Evolutionary conservation across 1,284 basidiomycete genomes (phyloP).

Genomic region (Sphaerobolus stellatus): DNA sequence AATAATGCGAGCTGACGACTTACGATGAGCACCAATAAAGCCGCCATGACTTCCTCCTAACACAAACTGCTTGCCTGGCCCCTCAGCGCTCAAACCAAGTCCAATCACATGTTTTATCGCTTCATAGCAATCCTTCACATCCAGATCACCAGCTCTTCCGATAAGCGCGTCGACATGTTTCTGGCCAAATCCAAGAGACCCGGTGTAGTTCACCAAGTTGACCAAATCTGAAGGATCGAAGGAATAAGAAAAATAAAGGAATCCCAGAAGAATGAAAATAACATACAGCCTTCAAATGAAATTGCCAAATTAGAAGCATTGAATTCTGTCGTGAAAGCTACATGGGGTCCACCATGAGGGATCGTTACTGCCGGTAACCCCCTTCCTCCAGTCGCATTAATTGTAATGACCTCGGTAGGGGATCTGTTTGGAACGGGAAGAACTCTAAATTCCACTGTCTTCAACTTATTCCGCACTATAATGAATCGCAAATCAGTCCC

Average conservation of each 20-base stretch:
- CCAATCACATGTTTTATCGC: conserved; percentile 51
- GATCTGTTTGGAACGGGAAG: conserved; percentile 47
- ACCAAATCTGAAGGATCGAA: conserved; percentile 48
- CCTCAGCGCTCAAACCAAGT: conserved; percentile 46
- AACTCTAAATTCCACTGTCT: conserved; percentile 39
- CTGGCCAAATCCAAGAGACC: conserved; percentile 62
- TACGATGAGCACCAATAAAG: conserved; percentile 62
- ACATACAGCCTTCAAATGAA: conserved; percentile 62
- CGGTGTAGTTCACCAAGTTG: conserved; percentile 68
- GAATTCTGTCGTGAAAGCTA: conserved; percentile 48
- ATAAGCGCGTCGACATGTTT: conserved; percentile 43
- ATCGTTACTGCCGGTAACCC: conserved; percentile 45
- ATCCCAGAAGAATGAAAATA: not conserved
- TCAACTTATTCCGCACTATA: conserved; percentile 44
- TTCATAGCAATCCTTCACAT: conserved; percentile 64
- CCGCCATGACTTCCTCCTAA: conserved; percentile 75
- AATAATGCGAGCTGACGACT: conserved; percentile 23
- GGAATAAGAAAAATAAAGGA: not conserved
- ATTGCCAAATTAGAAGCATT: conserved; percentile 42
- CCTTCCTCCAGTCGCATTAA: conserved; percentile 20
- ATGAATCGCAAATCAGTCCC: not conserved
- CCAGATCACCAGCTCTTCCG: conserved; percentile 62
- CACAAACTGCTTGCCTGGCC: conserved; percentile 52
- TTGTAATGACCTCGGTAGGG: conserved; percentile 50
- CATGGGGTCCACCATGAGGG: conserved; percentile 74